Percentiles rank a stretch among this genome's conserved stretches.
phyloP scores from a whole-genome alignment of 2,329 filamentous ascomycete genomes.

The Huntiella savannae region DNA sequence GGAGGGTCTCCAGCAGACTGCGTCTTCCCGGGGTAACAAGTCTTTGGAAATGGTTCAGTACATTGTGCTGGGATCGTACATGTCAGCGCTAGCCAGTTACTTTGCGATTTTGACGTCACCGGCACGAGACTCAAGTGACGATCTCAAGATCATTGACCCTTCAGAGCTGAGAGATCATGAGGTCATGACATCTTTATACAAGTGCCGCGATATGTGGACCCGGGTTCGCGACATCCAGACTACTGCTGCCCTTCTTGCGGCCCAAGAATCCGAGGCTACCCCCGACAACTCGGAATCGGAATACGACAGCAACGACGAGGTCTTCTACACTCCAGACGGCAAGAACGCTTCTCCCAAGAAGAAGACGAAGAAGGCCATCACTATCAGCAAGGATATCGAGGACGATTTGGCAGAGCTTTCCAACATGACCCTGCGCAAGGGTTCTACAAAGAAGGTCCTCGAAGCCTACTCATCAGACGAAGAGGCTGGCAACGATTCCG shows the following conservation, averaged over 20 bases:
- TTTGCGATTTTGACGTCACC: constrained; percentile 83
- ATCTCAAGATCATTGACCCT: constrained; percentile 45
- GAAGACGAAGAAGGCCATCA: constrained; percentile 25
- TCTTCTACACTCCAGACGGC: constrained; percentile 14
- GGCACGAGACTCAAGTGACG: constrained; percentile 35
- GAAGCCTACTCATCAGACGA: constrained; percentile 17
- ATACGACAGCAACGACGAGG: constrained; percentile 16
- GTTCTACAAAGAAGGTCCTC: constrained; percentile 30
- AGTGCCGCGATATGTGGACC: constrained; percentile 65
- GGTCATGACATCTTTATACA: constrained; percentile 69
- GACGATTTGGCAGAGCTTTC: constrained; percentile 53
- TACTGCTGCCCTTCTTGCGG: constrained; percentile 18
- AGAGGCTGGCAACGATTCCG: constrained; percentile 49
- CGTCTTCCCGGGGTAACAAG: constrained; percentile 30
- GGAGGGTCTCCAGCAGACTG: constrained; percentile 35
- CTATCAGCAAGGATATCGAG: constrained; percentile 43
- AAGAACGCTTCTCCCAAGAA: constrained; percentile 15
- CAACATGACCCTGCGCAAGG: constrained; percentile 31
- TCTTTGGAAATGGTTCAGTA: constrained; percentile 52
- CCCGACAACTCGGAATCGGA: constrained; percentile 18
- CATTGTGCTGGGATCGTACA: constrained; percentile 66
- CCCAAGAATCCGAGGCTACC: constrained; percentile 1
- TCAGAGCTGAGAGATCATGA: constrained; percentile 73
- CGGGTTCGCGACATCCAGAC: constrained; percentile 47
- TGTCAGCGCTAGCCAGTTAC: constrained; percentile 78